A percentile compares a stretch with the other conserved stretches of the same genome.
Conservation (phyloP, 2,329 filamentous ascomycete genomes). For the Xylariaceae sp. region DNA sequence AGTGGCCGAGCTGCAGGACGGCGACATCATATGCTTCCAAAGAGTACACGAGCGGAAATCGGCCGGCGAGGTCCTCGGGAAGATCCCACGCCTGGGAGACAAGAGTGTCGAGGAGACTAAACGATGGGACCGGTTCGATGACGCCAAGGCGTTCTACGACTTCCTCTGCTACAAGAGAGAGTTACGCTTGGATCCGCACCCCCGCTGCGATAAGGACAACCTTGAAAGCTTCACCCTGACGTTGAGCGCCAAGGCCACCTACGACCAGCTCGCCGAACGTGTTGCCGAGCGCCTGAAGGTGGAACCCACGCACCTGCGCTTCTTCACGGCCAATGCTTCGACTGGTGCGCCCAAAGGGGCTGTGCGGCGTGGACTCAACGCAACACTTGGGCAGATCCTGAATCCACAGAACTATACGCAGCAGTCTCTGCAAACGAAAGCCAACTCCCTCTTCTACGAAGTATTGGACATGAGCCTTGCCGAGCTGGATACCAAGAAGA, state of each 20-base stretch:
- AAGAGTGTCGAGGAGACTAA: constrained; percentile 36
- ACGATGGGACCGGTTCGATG: constrained; percentile 52
- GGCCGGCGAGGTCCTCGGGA: constrained; percentile 34
- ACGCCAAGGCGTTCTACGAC: constrained; percentile 86
- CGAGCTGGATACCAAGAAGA: constrained; percentile 90
- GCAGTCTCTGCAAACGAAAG: constrained; percentile 62
- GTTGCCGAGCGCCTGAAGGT: constrained; percentile 73
- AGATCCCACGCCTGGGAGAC: constrained; percentile 36
- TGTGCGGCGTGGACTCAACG: constrained; percentile 66
- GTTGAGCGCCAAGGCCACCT: constrained; percentile 81
- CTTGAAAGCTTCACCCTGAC: constrained; percentile 68
- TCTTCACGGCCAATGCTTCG: constrained; percentile 76
- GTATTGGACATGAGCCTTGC: constrained; percentile 89
- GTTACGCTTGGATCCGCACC: constrained; percentile 70
- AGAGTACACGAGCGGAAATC: constrained; percentile 48
- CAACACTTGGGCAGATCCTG: constrained; percentile 74
- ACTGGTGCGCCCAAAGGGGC: constrained; percentile 71
- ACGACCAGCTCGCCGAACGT: constrained; percentile 79
- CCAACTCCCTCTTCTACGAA: constrained; percentile 84
- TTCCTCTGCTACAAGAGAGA: constrained; percentile 80
- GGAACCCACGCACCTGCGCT: constrained; percentile 81
- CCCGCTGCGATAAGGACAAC: constrained; percentile 49
- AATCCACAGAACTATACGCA: constrained; percentile 68
- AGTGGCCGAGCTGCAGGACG: constrained; percentile 90
- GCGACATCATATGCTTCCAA: constrained; percentile 95